Evolutionary conservation across 176 grass and related monocot species (phyloP), one percentile per base, ranked within the genome.

Genomic region (Cenchrus purpureus): DNA sequence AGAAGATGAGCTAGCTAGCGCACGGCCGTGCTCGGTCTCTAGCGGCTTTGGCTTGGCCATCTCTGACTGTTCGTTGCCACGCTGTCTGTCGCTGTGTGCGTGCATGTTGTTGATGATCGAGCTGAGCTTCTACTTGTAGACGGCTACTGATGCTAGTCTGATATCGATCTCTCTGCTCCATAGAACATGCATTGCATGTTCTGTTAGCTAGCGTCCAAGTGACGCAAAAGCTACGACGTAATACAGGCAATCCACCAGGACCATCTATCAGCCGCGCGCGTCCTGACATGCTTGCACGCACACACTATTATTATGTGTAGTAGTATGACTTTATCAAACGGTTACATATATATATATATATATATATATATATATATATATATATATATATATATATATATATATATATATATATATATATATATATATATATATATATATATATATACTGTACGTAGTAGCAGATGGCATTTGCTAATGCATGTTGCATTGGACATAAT

Each of bases 1-100:
- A 54, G 44, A 84, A 34, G 82, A 56, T 76, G 43, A 60, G 34
- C 34, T 34, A 34, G 34, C 34, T 25, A 25, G 53, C 69, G 66
- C 60, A 55, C 80, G 44, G 10, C 56, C 11, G 4, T 56, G 8
- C 73, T 61, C 63, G 49, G 17, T 74, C 58, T 45, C 34, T 76
- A 40, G 34, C 49, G 68, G 72, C 45, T 61, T 71, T 71, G n/a
- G 37, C 13, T 58, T 17, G 42, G 17, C 12, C 6, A 11, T 34
- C 32, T 40, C 15, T 78, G 55, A 25, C 25, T 25, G 25, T 25
- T 25, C 45, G 1, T 12, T 28, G 25, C 64, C 71, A 75, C 68
- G 52, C 57, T 60, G 57, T 25, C 25, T 25, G 68, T 65, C 68
- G 52, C 57, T 60, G 25, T 25, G 25, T 25, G 25, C 25, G 57